phyloP scores from a whole-genome alignment of 2,329 filamentous ascomycete genomes.

The Pseudocercospora eumusae region DNA sequence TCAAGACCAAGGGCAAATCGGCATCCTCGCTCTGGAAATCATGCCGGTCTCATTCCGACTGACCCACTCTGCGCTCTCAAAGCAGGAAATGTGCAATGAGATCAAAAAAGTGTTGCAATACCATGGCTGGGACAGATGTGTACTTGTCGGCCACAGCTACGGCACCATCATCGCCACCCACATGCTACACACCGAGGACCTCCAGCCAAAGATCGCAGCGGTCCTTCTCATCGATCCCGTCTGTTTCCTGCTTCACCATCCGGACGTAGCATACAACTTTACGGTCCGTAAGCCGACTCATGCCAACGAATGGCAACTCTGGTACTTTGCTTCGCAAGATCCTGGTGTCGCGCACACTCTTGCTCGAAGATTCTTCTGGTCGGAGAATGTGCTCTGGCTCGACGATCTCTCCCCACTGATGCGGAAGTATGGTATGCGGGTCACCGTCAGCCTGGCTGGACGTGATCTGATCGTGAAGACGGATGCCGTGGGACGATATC shows the following conservation, averaged over 20 bases:
- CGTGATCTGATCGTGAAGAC: conserved; percentile 67
- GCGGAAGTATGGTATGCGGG: conserved; percentile 37
- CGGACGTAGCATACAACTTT: conserved; percentile 72
- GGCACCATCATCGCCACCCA: conserved; percentile 65
- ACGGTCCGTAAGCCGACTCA: conserved; percentile 48
- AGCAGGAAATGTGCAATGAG: conserved; percentile 58
- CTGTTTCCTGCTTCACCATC: conserved; percentile 66
- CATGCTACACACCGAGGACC: conserved; percentile 54
- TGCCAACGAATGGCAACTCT: conserved; percentile 69
- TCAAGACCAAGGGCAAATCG: conserved; percentile 50
- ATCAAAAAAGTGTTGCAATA: conserved; percentile 58
- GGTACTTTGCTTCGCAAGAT: conserved; percentile 70
- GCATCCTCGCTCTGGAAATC: conserved; percentile 65
- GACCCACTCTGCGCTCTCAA: conserved; percentile 55
- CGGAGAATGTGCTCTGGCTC: conserved; percentile 69
- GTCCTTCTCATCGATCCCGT: conserved; percentile 64
- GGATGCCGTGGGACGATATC: conserved; percentile 58
- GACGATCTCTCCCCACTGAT: conserved; percentile 57
- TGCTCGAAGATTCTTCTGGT: conserved; percentile 69
- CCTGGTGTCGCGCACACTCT: conserved; percentile 66
- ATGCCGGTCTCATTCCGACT: conserved; percentile 66
- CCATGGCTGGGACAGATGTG: conserved; percentile 61
- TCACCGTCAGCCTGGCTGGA: conserved; percentile 61
- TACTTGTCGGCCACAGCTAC: conserved; percentile 63
- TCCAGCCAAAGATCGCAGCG: conserved; percentile 52